phyloP scores from a whole-genome alignment of 371 early-diverging fungal species.

The Neoconidiobolus thromboides region DNA sequence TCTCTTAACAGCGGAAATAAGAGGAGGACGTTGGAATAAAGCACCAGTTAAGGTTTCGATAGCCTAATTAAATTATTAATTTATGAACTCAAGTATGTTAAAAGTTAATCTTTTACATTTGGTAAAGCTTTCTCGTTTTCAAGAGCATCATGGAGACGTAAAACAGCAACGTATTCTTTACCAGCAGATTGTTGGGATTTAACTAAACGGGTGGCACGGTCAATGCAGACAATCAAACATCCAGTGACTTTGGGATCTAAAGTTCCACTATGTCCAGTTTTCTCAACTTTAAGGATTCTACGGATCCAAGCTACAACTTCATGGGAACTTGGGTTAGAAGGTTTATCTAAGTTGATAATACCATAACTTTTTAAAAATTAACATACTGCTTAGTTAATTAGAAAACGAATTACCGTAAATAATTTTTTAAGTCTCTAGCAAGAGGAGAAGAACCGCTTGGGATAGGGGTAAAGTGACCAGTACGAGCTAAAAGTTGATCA shows the following conservation, averaged over 20 bases:
- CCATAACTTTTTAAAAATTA: slow-evolving; percentile 48
- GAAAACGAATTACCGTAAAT: slow-evolving; percentile 35
- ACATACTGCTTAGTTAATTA: not conserved
- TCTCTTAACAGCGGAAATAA: slow-evolving; percentile 99
- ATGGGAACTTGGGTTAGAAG: slow-evolving; percentile 98
- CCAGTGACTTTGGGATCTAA: slow-evolving; percentile 99
- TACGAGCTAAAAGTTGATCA: slow-evolving; percentile 95
- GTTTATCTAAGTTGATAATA: slow-evolving; percentile 94
- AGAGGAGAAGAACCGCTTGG: slow-evolving; percentile 90
- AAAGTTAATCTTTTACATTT: slow-evolving; percentile 20
- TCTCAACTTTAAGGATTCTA: slow-evolving; percentile 94
- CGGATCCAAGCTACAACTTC: slow-evolving; percentile 99
- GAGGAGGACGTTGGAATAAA: slow-evolving; percentile 98
- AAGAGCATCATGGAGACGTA: slow-evolving; percentile 87
- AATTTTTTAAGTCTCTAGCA: slow-evolving; percentile 82
- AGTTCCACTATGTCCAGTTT: slow-evolving; percentile 99
- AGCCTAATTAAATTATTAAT: slow-evolving; percentile 21
- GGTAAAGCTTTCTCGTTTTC: slow-evolving; percentile 70
- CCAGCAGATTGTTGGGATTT: slow-evolving; percentile 99
- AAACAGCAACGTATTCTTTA: slow-evolving; percentile 96
- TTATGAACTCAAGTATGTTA: not conserved
- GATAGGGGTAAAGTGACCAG: slow-evolving; percentile 96
- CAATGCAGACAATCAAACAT: slow-evolving; percentile 96
- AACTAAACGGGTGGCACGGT: slow-evolving; percentile 97
- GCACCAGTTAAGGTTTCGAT: slow-evolving; percentile 94